Percentiles rank a stretch among this genome's conserved stretches.
phyloP scores from a whole-genome alignment of 768 basidiomycete genomes.

The Candolleomyces aberdarensis region DNA sequence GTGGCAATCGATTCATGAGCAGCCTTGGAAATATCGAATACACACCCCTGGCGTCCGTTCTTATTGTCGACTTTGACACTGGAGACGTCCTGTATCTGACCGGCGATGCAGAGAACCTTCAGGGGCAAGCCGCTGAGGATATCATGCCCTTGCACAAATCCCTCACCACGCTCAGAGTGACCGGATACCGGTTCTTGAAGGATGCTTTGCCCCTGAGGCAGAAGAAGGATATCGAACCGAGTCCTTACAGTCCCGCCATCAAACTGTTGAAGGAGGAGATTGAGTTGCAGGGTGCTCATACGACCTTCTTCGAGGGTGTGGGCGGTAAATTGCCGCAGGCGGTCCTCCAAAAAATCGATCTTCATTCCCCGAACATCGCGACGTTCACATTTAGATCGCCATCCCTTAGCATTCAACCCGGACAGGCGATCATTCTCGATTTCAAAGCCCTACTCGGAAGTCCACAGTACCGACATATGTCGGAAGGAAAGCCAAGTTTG shows the following conservation, averaged over 20 bases:
- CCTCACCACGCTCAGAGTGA: slow-evolving; percentile 45
- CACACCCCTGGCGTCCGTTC: slow-evolving; percentile 53
- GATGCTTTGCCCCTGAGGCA: slow-evolving; percentile 56
- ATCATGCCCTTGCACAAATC: slow-evolving; percentile 56
- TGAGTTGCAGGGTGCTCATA: slow-evolving; percentile 6
- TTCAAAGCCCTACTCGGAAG: slow-evolving; percentile 48
- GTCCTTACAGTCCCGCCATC: slow-evolving; percentile 62
- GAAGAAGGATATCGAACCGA: slow-evolving; percentile 15
- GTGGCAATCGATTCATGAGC: slow-evolving; percentile 63
- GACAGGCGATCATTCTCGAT: slow-evolving; percentile 56
- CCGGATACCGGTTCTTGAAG: slow-evolving; percentile 50
- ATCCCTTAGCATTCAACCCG: slow-evolving; percentile 34
- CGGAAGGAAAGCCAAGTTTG: slow-evolving; percentile 37
- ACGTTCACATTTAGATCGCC: slow-evolving; percentile 50
- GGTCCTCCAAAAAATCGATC: slow-evolving; percentile 32
- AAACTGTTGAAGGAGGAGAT: slow-evolving; percentile 49
- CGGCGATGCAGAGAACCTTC: slow-evolving; percentile 47
- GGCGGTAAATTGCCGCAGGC: slow-evolving; percentile 23
- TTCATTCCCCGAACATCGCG: slow-evolving; percentile 48
- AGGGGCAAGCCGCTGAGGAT: slow-evolving; percentile 43
- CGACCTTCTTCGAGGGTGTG: slow-evolving; percentile 24
- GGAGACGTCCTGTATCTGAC: slow-evolving; percentile 64
- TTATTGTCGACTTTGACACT: slow-evolving; percentile 50
- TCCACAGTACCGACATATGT: slow-evolving; percentile 50
- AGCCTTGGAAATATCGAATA: slow-evolving; percentile 61